Conservation (phyloP, 306 rosid genomes). For the Pueraria montana region DNA sequence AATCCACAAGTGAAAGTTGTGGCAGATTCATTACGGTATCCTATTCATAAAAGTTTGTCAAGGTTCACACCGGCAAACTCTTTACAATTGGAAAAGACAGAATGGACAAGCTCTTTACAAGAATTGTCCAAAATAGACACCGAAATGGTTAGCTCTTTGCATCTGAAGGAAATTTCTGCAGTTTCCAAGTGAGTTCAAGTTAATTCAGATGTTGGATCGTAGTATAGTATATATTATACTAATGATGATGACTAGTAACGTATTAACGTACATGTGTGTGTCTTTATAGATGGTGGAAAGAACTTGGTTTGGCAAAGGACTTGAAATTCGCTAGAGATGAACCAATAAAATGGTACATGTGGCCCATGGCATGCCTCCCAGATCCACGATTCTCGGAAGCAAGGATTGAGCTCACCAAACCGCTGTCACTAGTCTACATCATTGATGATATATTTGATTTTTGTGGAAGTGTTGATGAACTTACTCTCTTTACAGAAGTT, state of each 20-base stretch:
- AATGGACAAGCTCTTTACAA: constrained; percentile 50
- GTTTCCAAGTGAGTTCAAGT: constrained; percentile 52
- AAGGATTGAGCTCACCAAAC: constrained; percentile 68
- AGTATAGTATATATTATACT: background rate
- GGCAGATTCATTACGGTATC: constrained; percentile 43
- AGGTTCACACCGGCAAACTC: constrained; percentile 48
- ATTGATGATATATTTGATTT: constrained; percentile 71
- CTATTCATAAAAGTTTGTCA: constrained; percentile 56
- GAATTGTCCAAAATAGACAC: constrained; percentile 53
- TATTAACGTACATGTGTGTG: too few relatives aligned
- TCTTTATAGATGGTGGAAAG: constrained; percentile 72
- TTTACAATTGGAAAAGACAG: constrained; percentile 3
- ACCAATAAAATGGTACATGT: constrained; percentile 72
- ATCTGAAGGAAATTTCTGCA: constrained; percentile 53
- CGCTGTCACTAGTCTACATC: constrained; percentile 63
- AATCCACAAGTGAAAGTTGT: constrained; percentile 40
- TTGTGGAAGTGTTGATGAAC: constrained; percentile 58
- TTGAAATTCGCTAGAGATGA: constrained; percentile 61
- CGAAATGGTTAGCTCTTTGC: constrained; percentile 39
- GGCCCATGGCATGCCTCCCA: constrained; percentile 62
- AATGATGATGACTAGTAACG: too few relatives aligned
- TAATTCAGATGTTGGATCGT: background rate
- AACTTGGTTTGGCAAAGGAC: constrained; percentile 53
- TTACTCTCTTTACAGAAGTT: constrained; percentile 60
- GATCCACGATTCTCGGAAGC: constrained; percentile 57